phyloP scores from a whole-genome alignment of 371 early-diverging fungal genomes.

The Mucor saturninus region DNA sequence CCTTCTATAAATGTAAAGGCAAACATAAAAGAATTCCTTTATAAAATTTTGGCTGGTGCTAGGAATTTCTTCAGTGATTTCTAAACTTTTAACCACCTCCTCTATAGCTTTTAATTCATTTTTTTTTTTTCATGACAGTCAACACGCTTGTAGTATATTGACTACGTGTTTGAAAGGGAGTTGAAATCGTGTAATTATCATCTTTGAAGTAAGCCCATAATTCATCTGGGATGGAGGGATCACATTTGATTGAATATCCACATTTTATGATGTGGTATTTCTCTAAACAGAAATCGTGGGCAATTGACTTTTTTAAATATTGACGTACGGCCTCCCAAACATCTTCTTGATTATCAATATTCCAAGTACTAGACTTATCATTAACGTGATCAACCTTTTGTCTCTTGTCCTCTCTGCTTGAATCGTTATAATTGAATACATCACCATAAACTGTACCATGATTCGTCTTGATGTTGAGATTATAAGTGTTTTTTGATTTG shows the following conservation, averaged over 20 bases:
- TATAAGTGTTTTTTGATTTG: too few relatives aligned
- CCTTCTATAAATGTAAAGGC: conserved; percentile 4
- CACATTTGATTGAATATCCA: conserved; percentile 23
- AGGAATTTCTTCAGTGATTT: conserved; percentile 1
- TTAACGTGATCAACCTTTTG: conserved; percentile 15
- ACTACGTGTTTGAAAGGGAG: background rate
- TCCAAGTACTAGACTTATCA: conserved; percentile 11
- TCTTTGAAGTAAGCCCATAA: background rate
- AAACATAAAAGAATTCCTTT: conserved; percentile 8
- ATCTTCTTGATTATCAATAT: conserved; percentile 4
- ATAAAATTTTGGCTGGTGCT: conserved; percentile 5
- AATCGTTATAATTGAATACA: background rate
- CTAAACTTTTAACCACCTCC: conserved; percentile 3
- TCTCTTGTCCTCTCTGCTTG: background rate
- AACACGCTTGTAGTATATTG: background rate
- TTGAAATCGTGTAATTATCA: background rate
- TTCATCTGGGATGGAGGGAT: conserved; percentile 10
- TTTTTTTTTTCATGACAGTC: background rate
- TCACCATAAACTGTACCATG: conserved; percentile 1
- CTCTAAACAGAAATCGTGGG: conserved; percentile 13
- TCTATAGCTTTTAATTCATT: conserved; percentile 11
- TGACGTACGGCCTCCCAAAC: conserved; percentile 6
- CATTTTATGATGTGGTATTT: conserved; percentile 21
- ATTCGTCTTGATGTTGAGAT: background rate
- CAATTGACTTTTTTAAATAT: background rate